A percentile compares a stretch with the other conserved stretches of the same genome.
Conservation (phyloP, 495 filamentous ascomycete species). For the Pseudevernia furfuracea region DNA sequence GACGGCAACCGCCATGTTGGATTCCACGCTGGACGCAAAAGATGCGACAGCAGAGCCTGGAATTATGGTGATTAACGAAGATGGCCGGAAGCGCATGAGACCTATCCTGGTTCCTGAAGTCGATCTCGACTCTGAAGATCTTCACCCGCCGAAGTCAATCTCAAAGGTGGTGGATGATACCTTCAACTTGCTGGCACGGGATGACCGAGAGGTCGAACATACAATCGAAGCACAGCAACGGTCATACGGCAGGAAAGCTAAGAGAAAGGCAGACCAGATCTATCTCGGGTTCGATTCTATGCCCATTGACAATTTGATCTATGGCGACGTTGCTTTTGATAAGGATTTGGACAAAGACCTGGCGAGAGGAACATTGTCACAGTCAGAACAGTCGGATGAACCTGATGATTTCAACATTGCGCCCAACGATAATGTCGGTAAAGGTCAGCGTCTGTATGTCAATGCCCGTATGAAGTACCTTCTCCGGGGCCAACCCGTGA, state of each 20-base stretch:
- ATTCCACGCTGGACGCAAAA: neutral
- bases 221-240: neutral
- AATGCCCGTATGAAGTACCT: constrained; percentile 28
- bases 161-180: neutral
- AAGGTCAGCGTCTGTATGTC: constrained; percentile 27
- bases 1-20: too few relatives aligned
- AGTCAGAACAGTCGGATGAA: neutral
- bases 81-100: constrained; percentile 37
- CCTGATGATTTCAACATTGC: constrained; percentile 15
- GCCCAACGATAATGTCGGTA: neutral
- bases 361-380: neutral
- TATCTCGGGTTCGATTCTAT: constrained; percentile 31
- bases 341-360: constrained; percentile 14
- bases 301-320: constrained; percentile 38
- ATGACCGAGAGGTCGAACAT: neutral
- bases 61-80: constrained; percentile 29
- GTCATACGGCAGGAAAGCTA: constrained; percentile 12
- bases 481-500: constrained; percentile 14
- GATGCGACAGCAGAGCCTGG: constrained; percentile 7
- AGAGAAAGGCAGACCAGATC: constrained; percentile 14
- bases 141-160: neutral
- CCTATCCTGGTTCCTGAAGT: constrained; percentile 22
- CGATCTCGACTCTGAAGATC: constrained; percentile 3
- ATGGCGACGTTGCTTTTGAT: constrained; percentile 27
- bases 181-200: neutral